Conservation (phyloP, 495 filamentous ascomycete species). For the Aspergillus carlsbadensis region DNA sequence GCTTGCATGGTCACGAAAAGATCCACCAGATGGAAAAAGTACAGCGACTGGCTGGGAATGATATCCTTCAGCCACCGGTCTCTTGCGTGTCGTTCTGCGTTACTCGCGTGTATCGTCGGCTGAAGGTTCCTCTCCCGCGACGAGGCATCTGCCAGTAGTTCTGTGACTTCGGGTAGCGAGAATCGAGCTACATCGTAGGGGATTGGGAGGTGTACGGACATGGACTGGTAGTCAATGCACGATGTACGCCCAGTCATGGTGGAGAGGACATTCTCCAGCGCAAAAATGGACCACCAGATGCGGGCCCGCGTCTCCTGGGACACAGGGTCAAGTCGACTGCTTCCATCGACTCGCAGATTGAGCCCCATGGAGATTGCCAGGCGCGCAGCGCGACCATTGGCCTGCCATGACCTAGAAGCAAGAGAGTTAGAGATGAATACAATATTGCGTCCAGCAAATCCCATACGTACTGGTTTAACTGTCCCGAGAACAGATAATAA, state of each 20-base stretch:
- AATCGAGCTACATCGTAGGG: background rate
- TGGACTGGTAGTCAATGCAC: background rate
- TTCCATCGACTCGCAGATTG: background rate
- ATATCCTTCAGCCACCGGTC: background rate
- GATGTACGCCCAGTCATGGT: background rate
- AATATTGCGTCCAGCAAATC: too few relatives aligned
- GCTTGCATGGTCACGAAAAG: background rate
- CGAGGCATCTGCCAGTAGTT: too few relatives aligned
- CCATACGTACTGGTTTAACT: too few relatives aligned
- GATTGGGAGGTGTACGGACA: background rate
- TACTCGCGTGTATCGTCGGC: too few relatives aligned
- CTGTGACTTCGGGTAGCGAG: background rate
- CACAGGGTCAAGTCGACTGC: background rate
- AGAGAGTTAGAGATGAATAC: background rate
- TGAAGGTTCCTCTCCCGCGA: too few relatives aligned
- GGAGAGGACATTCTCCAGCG: background rate
- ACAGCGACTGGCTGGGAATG: background rate
- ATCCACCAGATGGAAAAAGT: background rate
- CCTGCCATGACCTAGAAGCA: background rate
- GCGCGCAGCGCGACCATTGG: background rate
- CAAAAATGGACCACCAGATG: background rate
- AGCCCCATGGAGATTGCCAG: background rate
- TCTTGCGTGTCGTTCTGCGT: too few relatives aligned
- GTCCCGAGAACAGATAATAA: too few relatives aligned
- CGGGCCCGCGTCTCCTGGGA: background rate